Evolutionary conservation across 768 basidiomycete genomes (phyloP), one percentile per base, ranked within the genome.

Genomic region (Fomitopsis serialis): DNA sequence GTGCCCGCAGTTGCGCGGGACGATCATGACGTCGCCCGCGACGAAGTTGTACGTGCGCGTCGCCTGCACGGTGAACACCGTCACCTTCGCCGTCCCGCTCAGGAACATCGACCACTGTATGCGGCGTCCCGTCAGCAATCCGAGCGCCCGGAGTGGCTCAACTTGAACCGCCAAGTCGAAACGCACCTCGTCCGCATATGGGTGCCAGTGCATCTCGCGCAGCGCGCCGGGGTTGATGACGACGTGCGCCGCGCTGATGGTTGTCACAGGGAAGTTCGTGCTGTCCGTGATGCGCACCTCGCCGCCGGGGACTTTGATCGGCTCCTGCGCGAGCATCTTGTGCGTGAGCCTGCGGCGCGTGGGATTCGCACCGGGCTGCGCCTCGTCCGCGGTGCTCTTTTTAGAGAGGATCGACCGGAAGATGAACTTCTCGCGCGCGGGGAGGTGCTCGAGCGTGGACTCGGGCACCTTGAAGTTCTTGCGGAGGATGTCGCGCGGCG

Each of bases 41-140:
- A 15, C 17, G 50, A 15, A 85, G 63, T 86, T 74, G 67, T 78
- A 85, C 1, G 82, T 84, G 51, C 75, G 65, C 2, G 83, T 78
- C 56, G 79, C 81, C 56, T 70, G 66, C 2, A 78, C 69, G 6
- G 80, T 81, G 57, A 84, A 85, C n/a, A n/a, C 63, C 0, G 81
- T 84, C 54, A 82, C 70, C 23, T 84, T 78, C 2, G 64, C 78
- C 27, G 71, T 54, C 3, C 82, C 84, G 44, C 25, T 50, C n/a
- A n/a, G 45, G 50, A 55, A 34, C 45, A 54, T 25, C 50, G 43
- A 57, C 23, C 42, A 45, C 3, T 36, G 13, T 12, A 9, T 22
- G 37, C 4, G 37, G 8, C 34, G 82, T 63, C 34, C 29, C 4
- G 2, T 11, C 37, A 27, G 19, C 11, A 13, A 47, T 11, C 23